Evolutionary conservation across 345 rosid species (phyloP).

Genomic region (Lepidium sativum): DNA sequence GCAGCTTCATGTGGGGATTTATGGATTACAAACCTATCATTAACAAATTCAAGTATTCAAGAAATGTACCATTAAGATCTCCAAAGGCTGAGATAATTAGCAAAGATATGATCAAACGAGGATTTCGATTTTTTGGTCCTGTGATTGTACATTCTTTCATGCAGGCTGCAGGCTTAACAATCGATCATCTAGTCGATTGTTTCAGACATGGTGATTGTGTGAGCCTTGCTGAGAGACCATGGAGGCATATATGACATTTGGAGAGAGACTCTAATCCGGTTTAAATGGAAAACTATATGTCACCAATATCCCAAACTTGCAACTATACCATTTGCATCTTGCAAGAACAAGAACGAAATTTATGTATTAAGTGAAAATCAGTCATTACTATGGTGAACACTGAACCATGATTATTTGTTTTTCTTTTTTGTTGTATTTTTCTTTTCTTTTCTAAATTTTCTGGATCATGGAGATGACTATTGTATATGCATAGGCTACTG

Average conservation of each 20-base stretch:
- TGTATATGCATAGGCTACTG: neutral
- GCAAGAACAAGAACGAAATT: neutral
- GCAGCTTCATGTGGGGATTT: constrained; percentile 77
- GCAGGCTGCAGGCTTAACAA: constrained; percentile 90
- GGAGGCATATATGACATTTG: constrained; percentile 63
- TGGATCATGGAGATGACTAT: neutral
- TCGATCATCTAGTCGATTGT: constrained; percentile 86
- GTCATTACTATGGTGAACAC: too few relatives aligned
- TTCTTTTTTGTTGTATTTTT: neutral
- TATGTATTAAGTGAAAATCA: too few relatives aligned
- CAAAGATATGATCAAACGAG: constrained; percentile 69
- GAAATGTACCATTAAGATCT: constrained; percentile 70
- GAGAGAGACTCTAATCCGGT: neutral
- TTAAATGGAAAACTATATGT: neutral
- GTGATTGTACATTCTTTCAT: constrained; percentile 88
- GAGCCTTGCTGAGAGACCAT: constrained; percentile 75
- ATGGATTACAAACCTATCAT: constrained; percentile 74
- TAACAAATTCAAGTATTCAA: constrained; percentile 60
- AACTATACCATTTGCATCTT: neutral
- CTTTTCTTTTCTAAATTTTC: neutral
- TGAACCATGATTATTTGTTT: neutral
- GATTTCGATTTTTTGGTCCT: constrained; percentile 87
- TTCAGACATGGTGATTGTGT: constrained; percentile 73
- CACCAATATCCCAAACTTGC: neutral
- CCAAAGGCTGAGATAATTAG: constrained; percentile 88